Base-by-base conservation (phyloP, 2,329 filamentous ascomycete species). In the Diaporthe ilicicola region DNA sequence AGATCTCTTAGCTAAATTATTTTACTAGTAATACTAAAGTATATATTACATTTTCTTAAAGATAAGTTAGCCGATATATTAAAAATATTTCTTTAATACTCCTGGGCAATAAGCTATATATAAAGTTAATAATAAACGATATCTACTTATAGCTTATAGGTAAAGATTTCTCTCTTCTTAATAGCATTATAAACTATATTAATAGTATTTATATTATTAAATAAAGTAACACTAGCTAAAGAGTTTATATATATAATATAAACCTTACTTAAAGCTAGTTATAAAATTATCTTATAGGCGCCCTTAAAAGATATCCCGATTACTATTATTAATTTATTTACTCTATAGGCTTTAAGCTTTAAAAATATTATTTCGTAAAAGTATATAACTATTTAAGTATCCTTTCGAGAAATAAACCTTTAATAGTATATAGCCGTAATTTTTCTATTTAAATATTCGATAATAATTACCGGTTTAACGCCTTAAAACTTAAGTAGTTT, bases 331-430 rank as follows among this genome's bases (percentile, higher is more conserved):
- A 67, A 67, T 5, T 74, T 74, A n/a, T 50, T 46, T 1, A 67
- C 32, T 2, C 62, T 3, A n/a, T 27, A 67, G 12, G 37, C 7
- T 24, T 59, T 42, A 37, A 64, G 62, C 39, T 27, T 42, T 4
- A 39, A 32, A 4, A 54, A 67, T 15, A 56, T 32, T 2, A 64
- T 42, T 37, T 71, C 73, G 17, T 75, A 73, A 53, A 72, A 74
- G 73, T 75, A 90, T 1, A 87, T 87, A 17, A 59, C 53, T 27
- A 22, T 32, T 76, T 53, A 64, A 24, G 67, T 37, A 22, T 59
- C 56, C 39, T 64, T 48, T 19, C 48, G 46, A 51, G 48, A 64
- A 7, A 70, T 15, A 19, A 61, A 42, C 1, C 69, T 64, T 4
- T 55, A 42, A 19, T 51, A 54, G 32, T 70, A 70, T 3, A 64